phyloP scores from a whole-genome alignment of 2,329 filamentous ascomycete genomes.

The Diaporthe australafricana region DNA sequence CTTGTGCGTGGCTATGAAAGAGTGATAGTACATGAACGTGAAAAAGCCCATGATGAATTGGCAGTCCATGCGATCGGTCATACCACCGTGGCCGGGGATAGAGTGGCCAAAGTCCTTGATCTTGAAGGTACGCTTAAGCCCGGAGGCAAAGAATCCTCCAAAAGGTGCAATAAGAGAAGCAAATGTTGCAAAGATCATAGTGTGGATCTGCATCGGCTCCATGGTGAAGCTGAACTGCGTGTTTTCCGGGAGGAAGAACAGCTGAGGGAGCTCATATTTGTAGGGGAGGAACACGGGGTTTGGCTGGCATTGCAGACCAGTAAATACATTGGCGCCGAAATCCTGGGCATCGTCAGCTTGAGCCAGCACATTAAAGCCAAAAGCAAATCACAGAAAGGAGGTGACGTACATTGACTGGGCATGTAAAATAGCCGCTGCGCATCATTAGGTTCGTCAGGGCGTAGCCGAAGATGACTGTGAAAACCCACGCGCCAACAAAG shows the following conservation, averaged over 20 bases:
- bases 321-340: constrained; percentile 92
- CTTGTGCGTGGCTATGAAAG: constrained; percentile 92
- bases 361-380: constrained; percentile 27
- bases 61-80: constrained; percentile 99
- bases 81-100: constrained; percentile 96
- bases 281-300: constrained; percentile 92
- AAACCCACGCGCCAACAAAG: constrained; percentile 95
- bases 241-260: constrained; percentile 75
- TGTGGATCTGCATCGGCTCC: constrained; percentile 93
- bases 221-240: constrained; percentile 75
- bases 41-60: constrained; percentile 99
- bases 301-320: constrained; percentile 86
- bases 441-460: constrained; percentile 85
- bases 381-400: background rate
- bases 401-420: constrained; percentile 82
- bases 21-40: constrained; percentile 98
- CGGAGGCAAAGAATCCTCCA: constrained; percentile 97
- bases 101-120: constrained; percentile 99
- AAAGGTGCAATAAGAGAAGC: constrained; percentile 97
- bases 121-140: constrained; percentile 98
- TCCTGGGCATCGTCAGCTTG: constrained; percentile 61
- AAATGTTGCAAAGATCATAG: constrained; percentile 90
- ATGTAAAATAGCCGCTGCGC: constrained; percentile 97
- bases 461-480: constrained; percentile 89
- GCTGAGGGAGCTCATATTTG: constrained; percentile 77